phyloP scores from a whole-genome alignment of 2,329 filamentous ascomycete genomes.

The Grosmannia clavigera region DNA sequence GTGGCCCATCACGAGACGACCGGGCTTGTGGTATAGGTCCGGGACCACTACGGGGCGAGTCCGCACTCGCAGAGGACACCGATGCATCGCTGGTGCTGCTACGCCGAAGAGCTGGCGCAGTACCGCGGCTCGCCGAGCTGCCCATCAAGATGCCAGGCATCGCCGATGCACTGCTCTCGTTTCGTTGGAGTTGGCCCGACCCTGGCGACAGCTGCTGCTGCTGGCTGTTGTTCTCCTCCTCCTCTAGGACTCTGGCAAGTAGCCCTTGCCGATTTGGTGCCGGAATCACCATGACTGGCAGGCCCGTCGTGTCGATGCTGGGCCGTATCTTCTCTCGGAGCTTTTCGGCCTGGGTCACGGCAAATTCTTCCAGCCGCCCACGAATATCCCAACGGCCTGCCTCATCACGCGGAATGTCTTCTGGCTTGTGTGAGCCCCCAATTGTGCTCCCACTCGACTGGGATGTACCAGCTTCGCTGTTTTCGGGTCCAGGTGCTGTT shows the following conservation, averaged over 20 bases:
- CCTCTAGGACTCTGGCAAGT: slow-evolving; percentile 43
- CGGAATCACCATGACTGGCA: slow-evolving; percentile 49
- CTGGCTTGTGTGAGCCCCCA: neutral
- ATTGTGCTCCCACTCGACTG: neutral
- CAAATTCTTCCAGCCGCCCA: slow-evolving; percentile 47
- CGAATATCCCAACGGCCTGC: slow-evolving; percentile 41
- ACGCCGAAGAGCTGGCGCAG: slow-evolving; percentile 1
- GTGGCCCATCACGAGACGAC: neutral
- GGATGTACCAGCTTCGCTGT: neutral
- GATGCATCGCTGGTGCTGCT: slow-evolving; percentile 4
- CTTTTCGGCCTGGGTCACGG: slow-evolving; percentile 46
- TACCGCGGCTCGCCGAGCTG: neutral
- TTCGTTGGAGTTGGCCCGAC: neutral
- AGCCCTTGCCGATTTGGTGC: slow-evolving; percentile 47
- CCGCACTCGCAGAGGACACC: neutral
- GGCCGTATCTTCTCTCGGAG: slow-evolving; percentile 43
- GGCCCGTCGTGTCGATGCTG: slow-evolving; percentile 38
- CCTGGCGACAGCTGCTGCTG: neutral
- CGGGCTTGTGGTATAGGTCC: neutral
- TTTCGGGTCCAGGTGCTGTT: neutral
- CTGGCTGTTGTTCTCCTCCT: slow-evolving; percentile 26
- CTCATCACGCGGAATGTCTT: slow-evolving; percentile 7
- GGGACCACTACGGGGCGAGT: neutral
- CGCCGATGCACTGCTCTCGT: neutral
- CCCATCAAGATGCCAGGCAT: neutral